Percentiles rank a stretch among this genome's conserved stretches.
phyloP scores from a whole-genome alignment of 2,329 filamentous ascomycete species.

The Hyphodiscus sp. region DNA sequence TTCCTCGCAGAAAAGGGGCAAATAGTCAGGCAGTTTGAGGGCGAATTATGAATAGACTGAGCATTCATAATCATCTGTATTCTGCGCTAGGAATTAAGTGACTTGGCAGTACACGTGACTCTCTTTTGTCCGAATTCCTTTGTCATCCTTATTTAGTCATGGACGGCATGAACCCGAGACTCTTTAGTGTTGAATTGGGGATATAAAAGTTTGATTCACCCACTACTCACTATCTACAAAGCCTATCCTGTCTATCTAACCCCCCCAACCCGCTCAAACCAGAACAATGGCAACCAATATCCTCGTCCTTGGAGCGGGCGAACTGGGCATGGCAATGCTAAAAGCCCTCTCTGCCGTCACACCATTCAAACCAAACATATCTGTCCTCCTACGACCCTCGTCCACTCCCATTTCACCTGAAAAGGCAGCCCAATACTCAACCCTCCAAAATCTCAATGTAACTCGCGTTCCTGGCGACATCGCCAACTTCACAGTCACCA shows the following conservation, averaged over 20 bases:
- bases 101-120: neutral
- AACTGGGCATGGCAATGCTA: conserved; percentile 54
- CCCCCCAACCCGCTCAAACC: neutral
- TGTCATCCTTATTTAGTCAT: neutral
- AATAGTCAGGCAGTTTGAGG: conserved; percentile 72
- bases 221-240: neutral
- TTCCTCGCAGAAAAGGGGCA: conserved; percentile 65
- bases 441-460: conserved; percentile 20
- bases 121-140: neutral
- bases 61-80: neutral
- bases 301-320: conserved; percentile 60
- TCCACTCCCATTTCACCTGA: conserved; percentile 35
- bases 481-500: conserved; percentile 28
- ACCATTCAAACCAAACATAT: conserved; percentile 34
- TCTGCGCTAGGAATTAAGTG: neutral
- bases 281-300: conserved; percentile 26
- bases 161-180: neutral
- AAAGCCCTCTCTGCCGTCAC: conserved; percentile 42
- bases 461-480: conserved; percentile 26
- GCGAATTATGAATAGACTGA: conserved; percentile 15
- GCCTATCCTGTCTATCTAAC: neutral
- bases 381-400: conserved; percentile 47
- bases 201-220: neutral
- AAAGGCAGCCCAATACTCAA: conserved; percentile 41
- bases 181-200: neutral